A percentile compares a stretch with the other conserved stretches of the same genome.
Evolutionary conservation across 306 rosid species (phyloP).

Genomic region (Erythrophleum fordii): DNA sequence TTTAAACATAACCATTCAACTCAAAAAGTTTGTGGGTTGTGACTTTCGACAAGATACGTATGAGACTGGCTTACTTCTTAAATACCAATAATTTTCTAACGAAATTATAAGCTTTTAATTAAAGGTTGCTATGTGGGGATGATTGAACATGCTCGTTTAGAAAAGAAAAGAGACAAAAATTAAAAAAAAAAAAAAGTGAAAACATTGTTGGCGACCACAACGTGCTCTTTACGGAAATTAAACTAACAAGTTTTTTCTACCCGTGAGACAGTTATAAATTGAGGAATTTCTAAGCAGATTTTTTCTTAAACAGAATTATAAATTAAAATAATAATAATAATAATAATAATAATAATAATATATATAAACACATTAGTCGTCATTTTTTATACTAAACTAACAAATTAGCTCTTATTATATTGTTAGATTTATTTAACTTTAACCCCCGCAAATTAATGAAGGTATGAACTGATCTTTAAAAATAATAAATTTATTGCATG

Average conservation of each 20-base stretch:
- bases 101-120: not conserved
- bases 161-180: not conserved
- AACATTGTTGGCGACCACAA: constrained; percentile 11
- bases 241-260: not conserved
- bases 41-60: not conserved
- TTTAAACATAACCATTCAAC: constrained; percentile 7
- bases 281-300: not conserved
- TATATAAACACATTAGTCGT: no score
- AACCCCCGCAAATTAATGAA: no score
- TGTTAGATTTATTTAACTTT: no score
- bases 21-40: not conserved
- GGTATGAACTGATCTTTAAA: no score
- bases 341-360: no score
- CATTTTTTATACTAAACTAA: no score
- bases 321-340: no score
- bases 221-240: not conserved
- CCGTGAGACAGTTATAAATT: not conserved
- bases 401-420: no score
- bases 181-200: not conserved
- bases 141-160: constrained; percentile 7
- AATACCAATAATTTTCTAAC: not conserved
- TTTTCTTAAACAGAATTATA: not conserved
- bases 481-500: no score
- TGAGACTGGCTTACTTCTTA: not conserved
- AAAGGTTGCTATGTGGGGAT: not conserved